Evolutionary conservation across 1,284 basidiomycete genomes (phyloP), one percentile per base, ranked within the genome.

Genomic region (Fomes fomentarius): DNA sequence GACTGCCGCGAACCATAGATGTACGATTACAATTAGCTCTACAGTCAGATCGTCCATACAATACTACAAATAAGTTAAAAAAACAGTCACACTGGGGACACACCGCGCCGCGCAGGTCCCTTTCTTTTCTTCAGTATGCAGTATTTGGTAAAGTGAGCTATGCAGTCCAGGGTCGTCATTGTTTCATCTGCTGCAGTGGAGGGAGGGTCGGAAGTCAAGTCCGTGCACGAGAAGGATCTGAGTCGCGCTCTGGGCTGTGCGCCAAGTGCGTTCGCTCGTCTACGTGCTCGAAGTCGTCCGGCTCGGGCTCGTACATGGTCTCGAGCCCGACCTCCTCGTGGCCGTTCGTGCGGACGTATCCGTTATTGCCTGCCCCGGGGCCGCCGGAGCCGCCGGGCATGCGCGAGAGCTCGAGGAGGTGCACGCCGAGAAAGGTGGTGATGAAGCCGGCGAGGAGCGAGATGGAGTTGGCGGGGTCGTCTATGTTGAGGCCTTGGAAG

Each of bases 401-500:
- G 38, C 44, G 87, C 3, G 91, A 94, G 61, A 93, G 75, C 74
- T 96, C 95, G 38, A 47, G 47, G 35, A 52, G 43, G 50, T 47
- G 93, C 14, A 52, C 37, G 28, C 47, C 47, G 38, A 52, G 53
- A 31, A 50, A 55, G 42, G 50, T 98, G 64, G 93, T 85, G 57
- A 89, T 76, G 74, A 97, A 96, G 42, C 95, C 95, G 54, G 85
- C 84, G 49, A 97, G 76, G 37, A 97, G 84, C 2, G 94, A 95
- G 40, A 94, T 68, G 28, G 92, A 92, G 71, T 93, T 91, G 33
- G 84, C 83, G 4, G 85, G 87, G 57, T 87, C 87, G 17, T 87
- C 84, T 2, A 94, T 98, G 76, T 98, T 96, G 80, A 99, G 93
- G 1, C 96, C 96, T 76, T 93, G 91, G 81, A 98, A 98, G 57